Percentiles rank a stretch among this genome's conserved stretches.
Conservation (phyloP, 768 basidiomycete species). For the Kwoniella dejecticola region DNA sequence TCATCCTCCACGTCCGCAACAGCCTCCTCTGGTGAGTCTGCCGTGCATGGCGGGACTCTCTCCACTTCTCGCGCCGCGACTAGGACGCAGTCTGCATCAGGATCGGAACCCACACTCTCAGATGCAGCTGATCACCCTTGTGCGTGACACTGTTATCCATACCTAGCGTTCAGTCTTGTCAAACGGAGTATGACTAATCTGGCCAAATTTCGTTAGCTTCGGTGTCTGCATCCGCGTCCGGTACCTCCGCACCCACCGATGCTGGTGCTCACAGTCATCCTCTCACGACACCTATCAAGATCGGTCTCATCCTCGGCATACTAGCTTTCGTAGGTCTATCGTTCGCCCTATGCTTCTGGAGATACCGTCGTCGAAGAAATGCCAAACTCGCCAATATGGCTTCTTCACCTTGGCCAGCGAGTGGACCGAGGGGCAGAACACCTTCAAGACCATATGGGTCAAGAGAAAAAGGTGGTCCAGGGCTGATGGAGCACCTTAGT, state of each 20-base stretch:
- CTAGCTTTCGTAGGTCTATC: conserved; percentile 62
- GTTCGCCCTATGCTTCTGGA: conserved; percentile 43
- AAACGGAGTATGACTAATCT: neutral
- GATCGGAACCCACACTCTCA: conserved; percentile 1
- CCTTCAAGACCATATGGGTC: conserved; percentile 31
- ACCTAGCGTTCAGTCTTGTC: neutral
- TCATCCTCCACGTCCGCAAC: conserved; percentile 2
- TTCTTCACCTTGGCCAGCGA: conserved; percentile 9
- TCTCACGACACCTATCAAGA: conserved; percentile 58
- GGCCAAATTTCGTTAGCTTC: conserved; percentile 14
- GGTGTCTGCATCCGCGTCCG: conserved; percentile 31
- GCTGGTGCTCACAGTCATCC: conserved; percentile 43
- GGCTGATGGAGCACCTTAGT: conserved; percentile 23
- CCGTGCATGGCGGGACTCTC: neutral
- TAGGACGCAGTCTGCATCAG: conserved; percentile 12
- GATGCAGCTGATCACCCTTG: conserved; percentile 4
- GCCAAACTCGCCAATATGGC: neutral
- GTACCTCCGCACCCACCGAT: conserved; percentile 37
- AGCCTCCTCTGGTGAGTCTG: conserved; percentile 16
- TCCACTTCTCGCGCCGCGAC: neutral
- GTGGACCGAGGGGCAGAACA: conserved; percentile 6
- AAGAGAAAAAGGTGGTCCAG: conserved; percentile 35
- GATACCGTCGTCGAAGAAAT: conserved; percentile 10
- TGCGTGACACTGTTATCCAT: conserved; percentile 5
- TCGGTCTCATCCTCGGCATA: conserved; percentile 67